Evolutionary conservation across 176 grass and related monocot genomes (phyloP).

Genomic region (Eragrostis curvula): DNA sequence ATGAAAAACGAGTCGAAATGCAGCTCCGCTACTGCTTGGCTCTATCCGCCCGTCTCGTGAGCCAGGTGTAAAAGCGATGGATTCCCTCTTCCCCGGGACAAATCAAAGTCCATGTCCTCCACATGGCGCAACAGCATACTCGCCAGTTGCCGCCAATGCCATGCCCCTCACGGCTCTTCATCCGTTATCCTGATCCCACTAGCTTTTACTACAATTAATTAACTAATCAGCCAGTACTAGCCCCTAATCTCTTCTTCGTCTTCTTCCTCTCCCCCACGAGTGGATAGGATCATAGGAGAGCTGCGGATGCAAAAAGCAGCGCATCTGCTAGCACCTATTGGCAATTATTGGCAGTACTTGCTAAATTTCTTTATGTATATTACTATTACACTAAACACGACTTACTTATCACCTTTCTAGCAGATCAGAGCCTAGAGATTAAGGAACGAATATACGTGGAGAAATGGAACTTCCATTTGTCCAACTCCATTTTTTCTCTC

Average conservation of each 20-base stretch:
- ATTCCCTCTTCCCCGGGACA: slow-evolving; percentile 29
- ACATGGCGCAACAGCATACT: slow-evolving; percentile 10
- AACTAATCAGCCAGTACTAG: neutral
- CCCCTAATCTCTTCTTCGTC: neutral
- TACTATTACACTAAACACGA: neutral
- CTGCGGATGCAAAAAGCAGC: neutral
- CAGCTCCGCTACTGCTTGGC: neutral
- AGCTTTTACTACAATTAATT: neutral
- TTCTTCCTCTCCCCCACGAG: neutral
- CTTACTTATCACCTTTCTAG: neutral
- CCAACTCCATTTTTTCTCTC: neutral
- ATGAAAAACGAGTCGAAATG: neutral
- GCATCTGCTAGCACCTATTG: neutral
- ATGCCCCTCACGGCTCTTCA: neutral
- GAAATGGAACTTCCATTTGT: neutral
- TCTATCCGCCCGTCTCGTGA: neutral
- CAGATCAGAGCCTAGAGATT: neutral
- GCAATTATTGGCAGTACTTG: neutral
- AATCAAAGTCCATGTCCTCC: neutral
- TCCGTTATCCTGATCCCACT: neutral
- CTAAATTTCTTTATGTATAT: neutral
- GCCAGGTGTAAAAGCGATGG: slow-evolving; percentile 17
- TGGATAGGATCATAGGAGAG: slow-evolving; percentile 16
- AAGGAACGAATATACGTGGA: neutral
- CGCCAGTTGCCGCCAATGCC: slow-evolving; percentile 21